A percentile compares a stretch with the other conserved stretches of the same genome.
These are phyloP conservation scores for Ceratonia siliqua DNA, from an alignment of 306 rosid species.

Conservation along the genomic window DNA sequence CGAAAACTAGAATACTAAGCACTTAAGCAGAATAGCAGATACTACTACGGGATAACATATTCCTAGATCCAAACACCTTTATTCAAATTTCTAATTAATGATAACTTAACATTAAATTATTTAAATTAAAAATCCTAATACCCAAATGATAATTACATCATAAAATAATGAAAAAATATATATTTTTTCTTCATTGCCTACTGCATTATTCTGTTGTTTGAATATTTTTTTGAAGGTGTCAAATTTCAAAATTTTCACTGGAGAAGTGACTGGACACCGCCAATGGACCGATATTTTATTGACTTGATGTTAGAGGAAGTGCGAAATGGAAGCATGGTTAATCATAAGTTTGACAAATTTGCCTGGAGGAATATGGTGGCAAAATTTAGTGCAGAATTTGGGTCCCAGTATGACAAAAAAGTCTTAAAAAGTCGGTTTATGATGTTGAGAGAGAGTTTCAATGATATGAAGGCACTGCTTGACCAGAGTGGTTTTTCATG, in stretches of 20 bases:
- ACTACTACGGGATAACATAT: not conserved
- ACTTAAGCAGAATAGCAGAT: too few species aligned
- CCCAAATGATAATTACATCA: not conserved
- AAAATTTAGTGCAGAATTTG: constrained; percentile 57
- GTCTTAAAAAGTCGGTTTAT: constrained; percentile 46
- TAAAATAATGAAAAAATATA: not conserved
- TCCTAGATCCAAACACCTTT: not conserved
- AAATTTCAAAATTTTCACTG: constrained; percentile 30
- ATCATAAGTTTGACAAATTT: constrained; percentile 43
- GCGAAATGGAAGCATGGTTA: constrained; percentile 46
- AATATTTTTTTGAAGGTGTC: constrained; percentile 37
- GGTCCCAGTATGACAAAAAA: constrained; percentile 45
- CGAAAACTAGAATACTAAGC: not conserved
- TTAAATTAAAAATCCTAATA: not conserved
- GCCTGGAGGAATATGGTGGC: constrained; percentile 58
- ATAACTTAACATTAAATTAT: not conserved
- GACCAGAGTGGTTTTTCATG: constrained; percentile 52
- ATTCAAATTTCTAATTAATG: not conserved
- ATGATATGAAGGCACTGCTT: constrained; percentile 55
- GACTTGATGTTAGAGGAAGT: constrained; percentile 61
- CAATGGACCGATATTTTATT: constrained; percentile 54
- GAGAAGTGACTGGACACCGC: constrained; percentile 55
- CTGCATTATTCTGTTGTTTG: not conserved
- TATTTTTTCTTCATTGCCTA: not conserved
- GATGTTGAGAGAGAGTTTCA: constrained; percentile 49